Percentiles rank a stretch among this genome's conserved stretches.
These are phyloP conservation scores for Cylindrotheca fusiformis DNA, from an alignment of 108 stramenopile species.

Conservation along the genomic window DNA sequence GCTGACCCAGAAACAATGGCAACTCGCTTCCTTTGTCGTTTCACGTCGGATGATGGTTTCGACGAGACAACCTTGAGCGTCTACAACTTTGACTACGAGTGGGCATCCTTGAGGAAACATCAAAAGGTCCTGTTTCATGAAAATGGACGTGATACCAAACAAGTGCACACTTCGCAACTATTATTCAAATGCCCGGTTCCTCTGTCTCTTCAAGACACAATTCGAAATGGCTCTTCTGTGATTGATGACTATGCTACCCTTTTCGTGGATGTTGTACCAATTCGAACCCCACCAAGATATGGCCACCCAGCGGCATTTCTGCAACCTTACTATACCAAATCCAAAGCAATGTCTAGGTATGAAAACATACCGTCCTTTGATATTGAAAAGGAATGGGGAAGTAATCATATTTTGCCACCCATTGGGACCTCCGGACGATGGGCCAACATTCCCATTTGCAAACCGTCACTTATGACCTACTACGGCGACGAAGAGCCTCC, in stretches of 20 bases:
- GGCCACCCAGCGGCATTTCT: constrained; percentile 68
- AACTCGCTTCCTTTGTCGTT: constrained; percentile 87
- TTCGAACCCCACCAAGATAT: constrained; percentile 80
- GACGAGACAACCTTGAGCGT: constrained; percentile 63
- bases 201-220: constrained; percentile 37
- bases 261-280: constrained; percentile 82
- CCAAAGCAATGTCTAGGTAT: constrained; percentile 7
- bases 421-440: constrained; percentile 83
- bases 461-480: constrained; percentile 53
- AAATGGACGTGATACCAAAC: constrained; percentile 75
- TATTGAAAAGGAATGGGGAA: constrained; percentile 63
- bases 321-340: constrained; percentile 53
- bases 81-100: constrained; percentile 82
- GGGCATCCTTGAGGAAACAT: constrained; percentile 72
- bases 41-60: constrained; percentile 43
- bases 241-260: constrained; percentile 49
- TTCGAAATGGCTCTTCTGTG: constrained; percentile 56
- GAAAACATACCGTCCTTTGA: constrained; percentile 42
- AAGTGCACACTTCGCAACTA: constrained; percentile 78
- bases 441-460: constrained; percentile 82
- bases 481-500: constrained; percentile 12
- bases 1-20: constrained; percentile 78
- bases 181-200: constrained; percentile 85
- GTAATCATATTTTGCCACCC: constrained; percentile 62
- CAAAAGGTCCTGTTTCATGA: constrained; percentile 51